Evolutionary conservation across 306 rosid genomes (phyloP).

Genomic region (Cucurbita ficifolia): DNA sequence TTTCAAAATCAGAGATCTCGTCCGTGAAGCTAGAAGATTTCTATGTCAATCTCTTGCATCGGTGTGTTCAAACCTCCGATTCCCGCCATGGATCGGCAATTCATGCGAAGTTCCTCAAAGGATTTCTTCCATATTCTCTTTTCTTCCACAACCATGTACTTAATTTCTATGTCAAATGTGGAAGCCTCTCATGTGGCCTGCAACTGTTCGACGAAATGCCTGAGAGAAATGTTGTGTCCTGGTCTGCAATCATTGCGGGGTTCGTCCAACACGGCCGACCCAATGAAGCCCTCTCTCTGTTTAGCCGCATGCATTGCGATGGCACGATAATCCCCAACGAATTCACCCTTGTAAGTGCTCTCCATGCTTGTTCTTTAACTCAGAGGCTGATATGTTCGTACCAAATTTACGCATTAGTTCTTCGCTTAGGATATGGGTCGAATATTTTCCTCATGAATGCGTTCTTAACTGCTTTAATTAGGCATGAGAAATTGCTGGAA

Average conservation of each 20-base stretch:
- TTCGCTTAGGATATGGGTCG: constrained; percentile 42
- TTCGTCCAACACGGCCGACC: constrained; percentile 28
- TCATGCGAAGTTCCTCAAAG: constrained; percentile 41
- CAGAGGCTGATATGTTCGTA: constrained; percentile 17
- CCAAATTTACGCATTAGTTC: constrained; percentile 40
- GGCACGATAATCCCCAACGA: constrained; percentile 47
- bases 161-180: constrained; percentile 36
- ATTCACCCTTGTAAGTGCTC: constrained; percentile 55
- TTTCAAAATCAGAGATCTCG: neutral
- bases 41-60: constrained; percentile 26
- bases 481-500: constrained; percentile 36
- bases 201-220: constrained; percentile 70
- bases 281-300: constrained; percentile 32
- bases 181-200: constrained; percentile 31
- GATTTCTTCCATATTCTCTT: constrained; percentile 30
- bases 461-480: constrained; percentile 34
- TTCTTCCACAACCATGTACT: constrained; percentile 52
- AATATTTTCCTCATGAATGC: constrained; percentile 43
- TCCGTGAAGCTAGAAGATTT: constrained; percentile 16
- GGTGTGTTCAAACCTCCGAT: constrained; percentile 20
- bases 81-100: constrained; percentile 34
- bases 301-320: constrained; percentile 41
- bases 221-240: constrained; percentile 48
- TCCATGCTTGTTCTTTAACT: constrained; percentile 51
- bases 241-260: constrained; percentile 56